These are phyloP conservation scores for Xylaria acuta DNA, from an alignment of 495 filamentous ascomycete species.

Conservation along the genomic window DNA sequence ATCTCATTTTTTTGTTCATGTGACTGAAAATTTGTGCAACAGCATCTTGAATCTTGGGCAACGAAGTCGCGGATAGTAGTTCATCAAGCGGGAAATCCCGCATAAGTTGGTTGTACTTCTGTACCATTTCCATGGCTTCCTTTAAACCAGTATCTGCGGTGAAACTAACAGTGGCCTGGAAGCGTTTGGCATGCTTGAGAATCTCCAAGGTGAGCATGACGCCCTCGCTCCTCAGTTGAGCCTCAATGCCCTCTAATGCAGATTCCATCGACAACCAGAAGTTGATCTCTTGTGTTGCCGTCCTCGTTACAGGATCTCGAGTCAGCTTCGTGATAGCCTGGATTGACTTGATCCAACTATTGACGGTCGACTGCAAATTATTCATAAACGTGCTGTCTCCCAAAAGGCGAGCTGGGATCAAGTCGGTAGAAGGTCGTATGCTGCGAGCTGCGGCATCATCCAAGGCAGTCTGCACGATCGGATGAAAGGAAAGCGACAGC, in stretches of 20 bases:
- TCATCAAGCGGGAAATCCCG: slow-evolving; percentile 97
- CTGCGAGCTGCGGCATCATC: slow-evolving; percentile 71
- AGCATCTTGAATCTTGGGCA: slow-evolving; percentile 89
- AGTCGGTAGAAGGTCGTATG: slow-evolving; percentile 72
- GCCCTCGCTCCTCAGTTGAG: slow-evolving; percentile 83
- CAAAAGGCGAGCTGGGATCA: slow-evolving; percentile 73
- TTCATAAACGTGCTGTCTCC: slow-evolving; percentile 91
- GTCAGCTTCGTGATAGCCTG: slow-evolving; percentile 96
- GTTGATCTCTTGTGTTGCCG: slow-evolving; percentile 95
- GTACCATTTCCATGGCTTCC: slow-evolving; percentile 91
- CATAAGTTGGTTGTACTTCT: slow-evolving; percentile 99
- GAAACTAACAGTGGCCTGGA: slow-evolving; percentile 96
- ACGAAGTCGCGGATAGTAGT: slow-evolving; percentile 85
- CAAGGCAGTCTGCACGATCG: slow-evolving; percentile 82
- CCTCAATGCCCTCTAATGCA: slow-evolving; percentile 86
- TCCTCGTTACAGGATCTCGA: slow-evolving; percentile 83
- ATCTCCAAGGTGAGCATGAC: slow-evolving; percentile 93
- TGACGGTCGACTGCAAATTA: slow-evolving; percentile 89
- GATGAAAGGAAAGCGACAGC: slow-evolving; percentile 81
- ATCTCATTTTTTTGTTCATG: slow-evolving; percentile 94
- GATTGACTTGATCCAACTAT: slow-evolving; percentile 97
- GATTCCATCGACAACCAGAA: slow-evolving; percentile 98
- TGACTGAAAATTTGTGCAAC: slow-evolving; percentile 87
- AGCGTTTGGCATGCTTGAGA: slow-evolving; percentile 92
- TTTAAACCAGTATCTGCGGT: slow-evolving; percentile 91